A percentile compares a stretch with the other conserved stretches of the same genome.
phyloP scores from a whole-genome alignment of 2,329 filamentous ascomycete species.

The Colletotrichum sp. region DNA sequence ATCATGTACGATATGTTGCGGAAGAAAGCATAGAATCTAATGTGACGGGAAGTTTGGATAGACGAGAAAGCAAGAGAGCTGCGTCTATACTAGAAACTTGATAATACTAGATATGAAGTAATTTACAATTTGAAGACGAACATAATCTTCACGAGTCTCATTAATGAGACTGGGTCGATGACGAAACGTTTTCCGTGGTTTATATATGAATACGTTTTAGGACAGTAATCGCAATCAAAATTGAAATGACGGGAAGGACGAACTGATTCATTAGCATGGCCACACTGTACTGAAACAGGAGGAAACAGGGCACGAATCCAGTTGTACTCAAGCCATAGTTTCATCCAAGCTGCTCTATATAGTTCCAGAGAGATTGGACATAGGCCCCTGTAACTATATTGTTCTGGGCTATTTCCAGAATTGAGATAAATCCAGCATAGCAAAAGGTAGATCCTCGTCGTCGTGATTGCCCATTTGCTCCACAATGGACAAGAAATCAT shows the following conservation, averaged over 20 bases:
- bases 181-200: too few relatives aligned
- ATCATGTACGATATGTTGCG: not conserved
- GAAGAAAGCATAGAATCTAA: not conserved
- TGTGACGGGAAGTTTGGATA: not conserved
- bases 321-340: not conserved
- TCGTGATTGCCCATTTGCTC: constrained; percentile 32
- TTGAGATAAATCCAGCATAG: not conserved
- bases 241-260: not conserved
- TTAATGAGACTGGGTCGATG: not conserved
- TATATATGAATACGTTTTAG: not conserved
- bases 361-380: too few relatives aligned
- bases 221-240: not conserved
- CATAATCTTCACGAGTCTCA: not conserved
- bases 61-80: not conserved
- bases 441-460: not conserved
- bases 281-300: not conserved
- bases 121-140: not conserved
- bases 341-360: not conserved
- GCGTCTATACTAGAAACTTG: not conserved
- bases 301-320: not conserved
- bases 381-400: not conserved
- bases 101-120: not conserved
- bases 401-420: not conserved
- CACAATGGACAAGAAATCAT: constrained; percentile 41
- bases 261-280: too few relatives aligned